Evolutionary conservation across 805 yeast species (phyloP), one percentile per base, ranked within the genome.

Genomic region (Ogataea siamensis): DNA sequence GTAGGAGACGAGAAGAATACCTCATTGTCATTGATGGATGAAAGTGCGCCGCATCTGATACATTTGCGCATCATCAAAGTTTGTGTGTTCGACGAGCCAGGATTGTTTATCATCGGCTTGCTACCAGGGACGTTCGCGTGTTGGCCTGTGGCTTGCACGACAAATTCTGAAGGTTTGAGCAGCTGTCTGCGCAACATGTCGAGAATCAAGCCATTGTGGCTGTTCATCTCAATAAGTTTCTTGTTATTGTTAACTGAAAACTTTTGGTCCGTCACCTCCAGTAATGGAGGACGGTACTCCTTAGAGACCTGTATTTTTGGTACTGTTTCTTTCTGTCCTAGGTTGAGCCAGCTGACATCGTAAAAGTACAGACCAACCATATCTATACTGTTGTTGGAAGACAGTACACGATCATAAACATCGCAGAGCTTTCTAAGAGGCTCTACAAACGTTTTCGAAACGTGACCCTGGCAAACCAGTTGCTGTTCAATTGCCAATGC

Each of bases 311-410:
- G 14, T 25, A 18, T 34, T 41, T 14, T 40, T n/a, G n/a, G n/a
- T n/a, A n/a, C 43, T 17, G 43, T 34, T 16, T 53, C 57, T 1
- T 46, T 47, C 13, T 20, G 10, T 9, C 40, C 50, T 7, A 75
- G 50, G 7, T 71, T 68, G 12, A 85, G 63, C 94, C 94, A 85
- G 18, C 68, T 66, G 1, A 79, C 77, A 48, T 83, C 78, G 51
- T 80, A 76, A 45, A 80, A 77, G 50, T 74, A 82, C 18, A 87
- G 50, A 6, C 71, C 74, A 2, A 81, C 68, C 1, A 73, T 62
- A 45, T 75, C 71, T 17, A 72, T 63, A 17, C 70, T 75, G 5
- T 74, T 67, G 19, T 60, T 56, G 12, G 71, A 58, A 9, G 58
- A 37, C 29, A 62, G 55, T 5, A 52, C 60, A 10, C 64, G 63